Evolutionary conservation across 2,329 filamentous ascomycete genomes (phyloP).

Genomic region (Fusarium sp.): DNA sequence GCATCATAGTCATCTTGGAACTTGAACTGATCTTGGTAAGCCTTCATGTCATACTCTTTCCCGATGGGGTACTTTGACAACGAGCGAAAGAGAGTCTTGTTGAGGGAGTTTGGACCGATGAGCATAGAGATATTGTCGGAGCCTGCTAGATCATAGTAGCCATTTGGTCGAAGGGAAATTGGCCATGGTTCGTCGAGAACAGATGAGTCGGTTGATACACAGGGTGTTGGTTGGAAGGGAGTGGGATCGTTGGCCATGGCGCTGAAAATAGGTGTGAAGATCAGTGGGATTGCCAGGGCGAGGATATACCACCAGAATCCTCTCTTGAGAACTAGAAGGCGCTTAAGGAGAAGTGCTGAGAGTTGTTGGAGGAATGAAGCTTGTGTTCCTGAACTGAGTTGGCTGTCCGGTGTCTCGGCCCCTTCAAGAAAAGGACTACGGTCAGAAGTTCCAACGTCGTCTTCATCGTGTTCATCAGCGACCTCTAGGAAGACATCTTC

Average conservation of each 20-base stretch:
- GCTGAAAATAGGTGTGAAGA: background rate
- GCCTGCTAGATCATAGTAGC: background rate
- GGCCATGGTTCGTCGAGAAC: background rate
- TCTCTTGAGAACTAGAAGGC: background rate
- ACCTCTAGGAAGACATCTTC: constrained; percentile 20
- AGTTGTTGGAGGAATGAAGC: background rate
- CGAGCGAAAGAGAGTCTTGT: background rate
- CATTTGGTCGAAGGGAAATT: background rate
- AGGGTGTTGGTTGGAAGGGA: background rate
- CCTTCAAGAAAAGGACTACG: background rate
- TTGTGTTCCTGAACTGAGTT: background rate
- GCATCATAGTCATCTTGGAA: background rate
- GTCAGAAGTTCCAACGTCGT: background rate
- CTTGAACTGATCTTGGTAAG: background rate
- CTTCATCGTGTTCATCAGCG: background rate
- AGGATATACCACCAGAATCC: background rate
- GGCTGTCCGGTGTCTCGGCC: background rate
- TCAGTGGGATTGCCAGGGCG: background rate
- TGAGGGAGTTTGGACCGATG: background rate
- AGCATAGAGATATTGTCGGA: background rate
- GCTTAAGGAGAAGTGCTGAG: background rate
- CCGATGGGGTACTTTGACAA: background rate
- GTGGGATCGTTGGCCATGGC: background rate
- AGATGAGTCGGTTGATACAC: background rate
- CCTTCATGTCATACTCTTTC: background rate